Evolutionary conservation across 2,329 filamentous ascomycete species (phyloP).

Genomic region (Colletotrichum sp.): DNA sequence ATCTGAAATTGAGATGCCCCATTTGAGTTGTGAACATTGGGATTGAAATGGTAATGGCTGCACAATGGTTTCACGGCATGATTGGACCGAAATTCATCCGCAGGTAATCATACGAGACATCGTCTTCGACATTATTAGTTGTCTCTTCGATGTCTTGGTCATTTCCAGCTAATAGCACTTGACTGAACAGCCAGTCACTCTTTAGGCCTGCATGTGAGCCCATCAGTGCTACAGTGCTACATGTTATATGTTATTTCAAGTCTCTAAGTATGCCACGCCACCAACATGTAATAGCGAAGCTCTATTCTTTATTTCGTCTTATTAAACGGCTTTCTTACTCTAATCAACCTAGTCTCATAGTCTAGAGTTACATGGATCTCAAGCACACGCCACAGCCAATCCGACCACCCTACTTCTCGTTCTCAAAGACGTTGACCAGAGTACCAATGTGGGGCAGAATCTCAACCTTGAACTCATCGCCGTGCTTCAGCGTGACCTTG

Average conservation of each 20-base stretch:
- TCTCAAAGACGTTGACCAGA: conserved; percentile 34
- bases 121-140: no score
- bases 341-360: neutral
- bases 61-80: fast-evolving
- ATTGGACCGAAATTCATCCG: fast-evolving
- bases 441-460: conserved; percentile 48
- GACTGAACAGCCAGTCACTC: no score
- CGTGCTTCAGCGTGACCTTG: conserved; percentile 39
- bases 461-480: conserved; percentile 48
- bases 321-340: neutral
- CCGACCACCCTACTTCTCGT: neutral
- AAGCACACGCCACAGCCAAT: neutral
- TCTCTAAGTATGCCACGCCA: neutral
- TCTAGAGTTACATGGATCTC: neutral
- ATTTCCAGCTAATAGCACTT: no score
- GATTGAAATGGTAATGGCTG: fast-evolving
- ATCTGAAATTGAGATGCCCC: fast-evolving
- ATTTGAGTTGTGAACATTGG: neutral
- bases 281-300: fast-evolving
- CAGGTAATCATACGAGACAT: neutral
- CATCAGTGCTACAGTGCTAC: no score
- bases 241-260: no score
- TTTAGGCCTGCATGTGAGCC: no score
- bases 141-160: no score
- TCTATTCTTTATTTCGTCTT: neutral